These are phyloP conservation scores for Phytophthora megakarya DNA, from an alignment of 352 stramenopile genomes.

Conservation along the genomic window DNA sequence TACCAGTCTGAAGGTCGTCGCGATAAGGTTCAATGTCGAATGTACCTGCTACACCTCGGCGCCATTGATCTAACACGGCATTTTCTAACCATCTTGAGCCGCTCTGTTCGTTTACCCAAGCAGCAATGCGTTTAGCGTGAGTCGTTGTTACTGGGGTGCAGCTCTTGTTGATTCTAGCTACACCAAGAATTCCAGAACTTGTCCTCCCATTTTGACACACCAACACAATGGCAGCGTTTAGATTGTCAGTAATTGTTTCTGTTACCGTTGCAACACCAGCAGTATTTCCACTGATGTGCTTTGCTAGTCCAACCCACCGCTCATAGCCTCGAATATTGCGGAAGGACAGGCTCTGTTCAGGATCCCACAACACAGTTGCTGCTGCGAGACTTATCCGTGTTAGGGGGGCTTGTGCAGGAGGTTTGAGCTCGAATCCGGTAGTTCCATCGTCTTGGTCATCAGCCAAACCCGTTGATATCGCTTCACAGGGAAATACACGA, in stretches of 20 bases:
- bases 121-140: constrained; percentile 44
- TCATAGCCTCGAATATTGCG: constrained; percentile 48
- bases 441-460: constrained; percentile 53
- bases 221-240: constrained; percentile 48
- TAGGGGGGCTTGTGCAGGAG: constrained; percentile 5
- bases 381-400: constrained; percentile 46
- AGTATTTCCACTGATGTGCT: constrained; percentile 1
- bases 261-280: constrained; percentile 1
- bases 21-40: constrained; percentile 78
- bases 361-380: constrained; percentile 48
- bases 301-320: constrained; percentile 43
- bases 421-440: constrained; percentile 52
- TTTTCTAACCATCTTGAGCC: constrained; percentile 43
- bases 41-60: constrained; percentile 41
- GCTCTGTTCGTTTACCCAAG: constrained; percentile 40
- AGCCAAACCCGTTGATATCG: constrained; percentile 47
- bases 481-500: constrained; percentile 51
- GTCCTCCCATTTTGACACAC: constrained; percentile 29
- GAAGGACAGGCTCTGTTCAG: constrained; percentile 52
- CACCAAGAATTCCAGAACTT: constrained; percentile 61
- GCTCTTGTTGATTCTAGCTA: constrained; percentile 32
- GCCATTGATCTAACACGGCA: constrained; percentile 68
- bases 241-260: constrained; percentile 23
- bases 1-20: constrained; percentile 38
- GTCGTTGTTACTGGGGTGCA: constrained; percentile 35